These are phyloP conservation scores for Pyropia yezoensis DNA, from an alignment of 23 red algal species.

Conservation along the genomic window DNA sequence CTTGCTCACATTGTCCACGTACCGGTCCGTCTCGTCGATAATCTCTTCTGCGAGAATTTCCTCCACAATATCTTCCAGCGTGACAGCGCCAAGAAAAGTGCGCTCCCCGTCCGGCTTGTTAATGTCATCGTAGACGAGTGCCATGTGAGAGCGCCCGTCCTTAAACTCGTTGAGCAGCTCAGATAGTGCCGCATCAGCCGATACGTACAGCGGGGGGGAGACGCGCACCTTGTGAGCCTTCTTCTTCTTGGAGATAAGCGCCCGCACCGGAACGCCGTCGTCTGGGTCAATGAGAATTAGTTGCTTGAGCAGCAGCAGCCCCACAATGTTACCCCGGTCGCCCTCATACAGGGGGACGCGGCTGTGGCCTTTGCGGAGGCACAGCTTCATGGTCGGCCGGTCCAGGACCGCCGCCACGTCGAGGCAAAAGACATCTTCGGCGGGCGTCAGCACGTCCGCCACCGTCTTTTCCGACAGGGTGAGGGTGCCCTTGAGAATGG, in stretches of 20 bases:
- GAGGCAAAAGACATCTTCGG: slow-evolving; percentile 80
- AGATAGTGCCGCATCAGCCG: slow-evolving; percentile 25
- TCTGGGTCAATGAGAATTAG: slow-evolving; percentile 86
- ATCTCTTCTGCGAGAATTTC: slow-evolving; percentile 78
- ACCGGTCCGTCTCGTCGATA: slow-evolving; percentile 94
- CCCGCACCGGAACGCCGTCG: slow-evolving; percentile 71
- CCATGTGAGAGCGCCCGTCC: slow-evolving; percentile 83
- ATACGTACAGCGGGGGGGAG: slow-evolving; percentile 39
- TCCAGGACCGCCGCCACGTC: slow-evolving; percentile 66
- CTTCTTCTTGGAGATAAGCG: slow-evolving; percentile 67
- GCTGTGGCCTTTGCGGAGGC: slow-evolving; percentile 80
- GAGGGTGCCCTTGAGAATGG: slow-evolving; percentile 77
- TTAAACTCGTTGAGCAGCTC: slow-evolving; percentile 91
- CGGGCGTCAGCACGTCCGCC: slow-evolving; percentile 61
- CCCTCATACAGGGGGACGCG: slow-evolving; percentile 76
- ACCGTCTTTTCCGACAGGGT: slow-evolving; percentile 87
- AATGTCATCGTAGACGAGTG: slow-evolving; percentile 72
- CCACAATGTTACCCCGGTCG: slow-evolving; percentile 65
- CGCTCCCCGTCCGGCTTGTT: slow-evolving; percentile 27
- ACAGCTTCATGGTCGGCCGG: slow-evolving; percentile 62
- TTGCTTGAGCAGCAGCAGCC: slow-evolving; percentile 80
- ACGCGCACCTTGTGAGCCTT: slow-evolving; percentile 58
- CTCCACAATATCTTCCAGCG: slow-evolving; percentile 98
- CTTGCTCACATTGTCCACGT: slow-evolving; percentile 57
- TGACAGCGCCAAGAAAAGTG: slow-evolving; percentile 83